Evolutionary conservation across 1,284 basidiomycete genomes (phyloP), one percentile per base, ranked within the genome.

Genomic region (Ganoderma sinense): DNA sequence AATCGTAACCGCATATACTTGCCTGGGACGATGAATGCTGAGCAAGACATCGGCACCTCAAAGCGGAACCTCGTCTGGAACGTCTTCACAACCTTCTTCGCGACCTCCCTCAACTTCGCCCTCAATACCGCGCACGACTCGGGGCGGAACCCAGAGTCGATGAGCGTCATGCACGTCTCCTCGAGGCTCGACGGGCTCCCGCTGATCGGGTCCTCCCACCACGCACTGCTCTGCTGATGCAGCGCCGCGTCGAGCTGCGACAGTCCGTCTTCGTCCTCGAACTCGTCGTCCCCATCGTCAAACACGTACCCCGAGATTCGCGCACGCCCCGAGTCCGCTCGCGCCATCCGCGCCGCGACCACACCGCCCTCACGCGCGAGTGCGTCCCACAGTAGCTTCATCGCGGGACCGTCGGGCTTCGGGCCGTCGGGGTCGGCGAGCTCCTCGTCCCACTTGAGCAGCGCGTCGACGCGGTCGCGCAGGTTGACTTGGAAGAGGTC

Each of bases 21-120:
- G 84, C 84, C 84, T 40, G 85, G 84, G 5, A 86, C 80, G 26
- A 82, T 79, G 70, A 83, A 82, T 0, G 80, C 84, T n/a, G 78
- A 76, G 23, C 81, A 83, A 1, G 82, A 84, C 75, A 81, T 80
- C 1, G 74, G 76, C 0, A 84, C 76, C 4, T 72, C 75, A 29
- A 82, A 78, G 31, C 76, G 74, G 66, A 75, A 82, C 39, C 77
- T 76, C 10, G 66, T 65, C 0, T 74, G 58, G 18, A 75, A 76
- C 1, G 69, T 70, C 36, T 76, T 79, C 5, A 83, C 74, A 1
- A 76, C 75, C 40, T 76, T 79, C 66, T 75, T 78, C 5, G 80
- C 75, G 1, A 85, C 75, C n/a, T 78, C 71, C 55, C 75, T 71
- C 23, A 85, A 71, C 74, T 84, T 85, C 36, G 74, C 77, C 26